Evolutionary conservation across 1,284 basidiomycete genomes (phyloP).

Genomic region (Austropuccinia psidii): DNA sequence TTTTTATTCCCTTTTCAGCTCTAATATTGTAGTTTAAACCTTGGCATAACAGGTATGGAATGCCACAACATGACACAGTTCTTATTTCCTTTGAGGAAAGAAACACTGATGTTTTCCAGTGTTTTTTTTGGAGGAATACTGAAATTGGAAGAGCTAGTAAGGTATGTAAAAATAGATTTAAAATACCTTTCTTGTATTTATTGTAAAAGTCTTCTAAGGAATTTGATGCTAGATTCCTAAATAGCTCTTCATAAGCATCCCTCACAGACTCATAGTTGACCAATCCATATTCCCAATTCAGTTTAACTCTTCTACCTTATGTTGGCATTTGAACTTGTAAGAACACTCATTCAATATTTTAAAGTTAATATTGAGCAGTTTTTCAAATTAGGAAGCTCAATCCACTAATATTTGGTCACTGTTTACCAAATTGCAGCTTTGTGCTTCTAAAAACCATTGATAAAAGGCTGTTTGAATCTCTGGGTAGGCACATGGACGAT

Average conservation of each 20-base stretch:
- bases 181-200: too few species aligned
- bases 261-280: constrained; percentile 44
- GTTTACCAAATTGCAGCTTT: constrained; percentile 42
- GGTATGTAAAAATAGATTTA: constrained; percentile 42
- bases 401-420: constrained; percentile 46
- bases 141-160: constrained; percentile 15
- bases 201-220: too few species aligned
- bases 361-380: constrained; percentile 45
- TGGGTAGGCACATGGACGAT: too few species aligned
- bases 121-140: constrained; percentile 35
- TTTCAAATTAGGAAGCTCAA: background rate
- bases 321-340: constrained; percentile 40
- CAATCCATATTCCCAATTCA: constrained; percentile 50
- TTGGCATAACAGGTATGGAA: too few species aligned
- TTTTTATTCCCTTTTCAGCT: too few species aligned
- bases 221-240: too few species aligned
- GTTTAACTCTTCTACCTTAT: constrained; percentile 43
- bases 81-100: too few species aligned
- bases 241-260: constrained; percentile 40
- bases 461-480: constrained; percentile 47
- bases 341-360: constrained; percentile 44
- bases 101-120: too few species aligned
- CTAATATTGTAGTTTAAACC: too few species aligned
- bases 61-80: too few species aligned
- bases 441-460: constrained; percentile 46